Conservation (phyloP, 1,139 yeast species). For the Geotrichum cucujoidarum region DNA sequence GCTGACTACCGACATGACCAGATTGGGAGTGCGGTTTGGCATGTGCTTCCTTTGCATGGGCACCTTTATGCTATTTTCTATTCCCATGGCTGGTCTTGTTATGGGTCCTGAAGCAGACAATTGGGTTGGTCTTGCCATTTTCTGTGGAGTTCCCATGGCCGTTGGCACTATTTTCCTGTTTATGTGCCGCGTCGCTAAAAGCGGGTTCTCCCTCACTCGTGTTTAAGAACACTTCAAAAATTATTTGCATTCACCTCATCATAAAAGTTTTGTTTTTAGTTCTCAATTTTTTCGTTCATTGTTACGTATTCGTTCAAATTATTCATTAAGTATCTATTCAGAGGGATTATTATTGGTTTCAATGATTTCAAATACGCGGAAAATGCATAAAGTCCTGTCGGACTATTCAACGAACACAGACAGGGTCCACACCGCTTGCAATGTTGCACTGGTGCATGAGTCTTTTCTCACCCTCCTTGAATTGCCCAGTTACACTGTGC, state of each 20-base stretch:
- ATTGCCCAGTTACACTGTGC: slow-evolving; percentile 88
- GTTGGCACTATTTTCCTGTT: slow-evolving; percentile 5
- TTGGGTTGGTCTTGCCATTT: slow-evolving; percentile 9
- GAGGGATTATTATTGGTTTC: background rate
- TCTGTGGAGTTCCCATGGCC: slow-evolving; percentile 14
- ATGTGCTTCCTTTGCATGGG: slow-evolving; percentile 45
- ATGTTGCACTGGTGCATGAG: slow-evolving; percentile 91
- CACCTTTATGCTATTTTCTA: slow-evolving; percentile 3
- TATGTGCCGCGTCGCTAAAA: slow-evolving; percentile 4
- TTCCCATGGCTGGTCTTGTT: slow-evolving; percentile 12
- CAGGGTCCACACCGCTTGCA: slow-evolving; percentile 73
- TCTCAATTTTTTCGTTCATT: background rate
- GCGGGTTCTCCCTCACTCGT: background rate
- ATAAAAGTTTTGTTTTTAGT: too few species aligned
- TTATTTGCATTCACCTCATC: too few species aligned
- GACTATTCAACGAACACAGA: slow-evolving; percentile 15
- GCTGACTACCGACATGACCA: slow-evolving; percentile 45
- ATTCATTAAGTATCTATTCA: too few species aligned
- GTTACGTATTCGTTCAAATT: background rate
- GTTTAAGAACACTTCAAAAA: background rate
- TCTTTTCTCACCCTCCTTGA: slow-evolving; percentile 68
- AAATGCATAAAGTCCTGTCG: too few species aligned
- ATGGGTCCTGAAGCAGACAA: slow-evolving; percentile 14
- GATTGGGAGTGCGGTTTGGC: slow-evolving; percentile 48
- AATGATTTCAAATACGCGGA: background rate